Conservation (phyloP, 208 protist species). For the Tritrichomonas musculus region DNA sequence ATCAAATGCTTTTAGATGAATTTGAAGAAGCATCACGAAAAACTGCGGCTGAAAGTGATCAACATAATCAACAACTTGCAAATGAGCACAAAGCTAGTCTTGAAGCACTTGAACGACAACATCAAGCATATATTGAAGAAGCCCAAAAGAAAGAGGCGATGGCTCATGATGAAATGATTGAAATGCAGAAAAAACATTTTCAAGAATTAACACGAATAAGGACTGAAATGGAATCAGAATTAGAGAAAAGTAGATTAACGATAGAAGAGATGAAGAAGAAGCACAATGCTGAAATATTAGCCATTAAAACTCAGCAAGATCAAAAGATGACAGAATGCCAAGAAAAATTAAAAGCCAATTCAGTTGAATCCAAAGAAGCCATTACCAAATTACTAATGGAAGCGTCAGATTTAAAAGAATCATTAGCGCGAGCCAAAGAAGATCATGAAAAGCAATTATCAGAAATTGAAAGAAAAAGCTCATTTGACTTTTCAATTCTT, state of each 20-base stretch:
- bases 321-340: background rate
- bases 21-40: background rate
- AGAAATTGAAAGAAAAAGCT: background rate
- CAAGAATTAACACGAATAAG: background rate
- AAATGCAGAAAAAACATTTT: slow-evolving; percentile 12
- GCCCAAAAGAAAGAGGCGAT: background rate
- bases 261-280: slow-evolving; percentile 17
- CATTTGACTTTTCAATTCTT: background rate
- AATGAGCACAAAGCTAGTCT: background rate
- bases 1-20: background rate
- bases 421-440: background rate
- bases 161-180: background rate
- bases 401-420: background rate
- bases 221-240: background rate
- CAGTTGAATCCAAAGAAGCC: background rate
- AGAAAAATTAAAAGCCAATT: background rate
- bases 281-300: background rate
- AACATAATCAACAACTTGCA: background rate
- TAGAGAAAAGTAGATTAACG: background rate
- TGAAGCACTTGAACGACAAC: background rate
- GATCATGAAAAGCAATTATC: background rate
- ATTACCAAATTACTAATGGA: background rate
- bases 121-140: background rate
- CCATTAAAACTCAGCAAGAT: background rate
- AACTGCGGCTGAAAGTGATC: background rate